Percentiles rank a stretch among this genome's conserved stretches.
phyloP scores from a whole-genome alignment of 2,329 filamentous ascomycete species.

The Dactylellina haptotyla region DNA sequence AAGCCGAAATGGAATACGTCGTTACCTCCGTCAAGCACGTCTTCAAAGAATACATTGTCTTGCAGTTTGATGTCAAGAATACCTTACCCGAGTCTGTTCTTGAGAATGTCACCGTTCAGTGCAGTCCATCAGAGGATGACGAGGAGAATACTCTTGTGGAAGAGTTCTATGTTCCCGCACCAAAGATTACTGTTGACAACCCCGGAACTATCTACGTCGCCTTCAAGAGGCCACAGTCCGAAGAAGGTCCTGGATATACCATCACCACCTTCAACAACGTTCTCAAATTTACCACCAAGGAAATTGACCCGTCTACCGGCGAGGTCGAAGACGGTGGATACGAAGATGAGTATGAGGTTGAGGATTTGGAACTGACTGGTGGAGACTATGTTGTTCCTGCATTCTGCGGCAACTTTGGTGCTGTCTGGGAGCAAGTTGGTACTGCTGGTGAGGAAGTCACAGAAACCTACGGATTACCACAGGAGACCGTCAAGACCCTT shows the following conservation, averaged over 20 bases:
- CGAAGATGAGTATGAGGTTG: constrained; percentile 97
- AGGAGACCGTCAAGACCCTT: constrained; percentile 90
- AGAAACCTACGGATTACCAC: constrained; percentile 78
- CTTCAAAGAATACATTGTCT: constrained; percentile 94
- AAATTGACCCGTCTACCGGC: constrained; percentile 92
- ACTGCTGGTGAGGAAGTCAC: constrained; percentile 88
- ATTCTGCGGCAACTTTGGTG: constrained; percentile 93
- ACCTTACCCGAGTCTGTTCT: constrained; percentile 90
- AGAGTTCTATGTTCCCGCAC: constrained; percentile 90
- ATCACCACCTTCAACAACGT: constrained; percentile 86
- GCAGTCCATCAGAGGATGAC: constrained; percentile 84
- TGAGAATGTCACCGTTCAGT: constrained; percentile 85
- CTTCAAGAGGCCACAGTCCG: constrained; percentile 74
- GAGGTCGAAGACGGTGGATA: constrained; percentile 93
- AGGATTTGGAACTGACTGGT: constrained; percentile 87
- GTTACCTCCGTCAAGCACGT: constrained; percentile 94
- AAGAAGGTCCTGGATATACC: constrained; percentile 71
- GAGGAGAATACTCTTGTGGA: constrained; percentile 68
- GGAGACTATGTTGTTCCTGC: constrained; percentile 94
- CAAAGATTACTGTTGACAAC: constrained; percentile 82
- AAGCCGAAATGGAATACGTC: constrained; percentile 97
- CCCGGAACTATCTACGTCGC: constrained; percentile 95
- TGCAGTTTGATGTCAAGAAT: constrained; percentile 98
- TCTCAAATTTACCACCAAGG: constrained; percentile 96
- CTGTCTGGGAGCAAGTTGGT: constrained; percentile 92